These are phyloP conservation scores for Thielaviopsis populi DNA, from an alignment of 2,329 filamentous ascomycete genomes.

Conservation along the genomic window DNA sequence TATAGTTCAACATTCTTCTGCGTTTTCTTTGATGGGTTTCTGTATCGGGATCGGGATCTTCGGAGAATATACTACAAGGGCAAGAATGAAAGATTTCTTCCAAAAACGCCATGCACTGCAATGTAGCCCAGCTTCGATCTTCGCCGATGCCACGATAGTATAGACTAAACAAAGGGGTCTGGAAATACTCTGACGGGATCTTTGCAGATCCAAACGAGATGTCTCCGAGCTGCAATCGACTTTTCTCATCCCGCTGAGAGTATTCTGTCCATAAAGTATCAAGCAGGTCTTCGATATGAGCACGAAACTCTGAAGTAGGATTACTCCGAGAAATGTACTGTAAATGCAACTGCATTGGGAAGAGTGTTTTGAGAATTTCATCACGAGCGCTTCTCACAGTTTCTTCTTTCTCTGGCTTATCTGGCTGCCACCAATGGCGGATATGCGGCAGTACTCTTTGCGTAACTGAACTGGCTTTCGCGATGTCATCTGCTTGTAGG, in stretches of 20 bases:
- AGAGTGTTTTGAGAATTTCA: constrained; percentile 60
- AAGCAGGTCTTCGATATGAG: constrained; percentile 47
- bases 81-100: constrained; percentile 29
- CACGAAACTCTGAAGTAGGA: constrained; percentile 26
- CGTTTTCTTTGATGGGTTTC: constrained; percentile 39
- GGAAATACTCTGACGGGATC: constrained; percentile 31
- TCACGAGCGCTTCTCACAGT: constrained; percentile 52
- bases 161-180: constrained; percentile 37
- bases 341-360: constrained; percentile 48
- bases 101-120: constrained; percentile 43
- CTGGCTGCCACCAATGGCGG: constrained; percentile 62
- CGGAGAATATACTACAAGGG: not conserved
- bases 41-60: constrained; percentile 18
- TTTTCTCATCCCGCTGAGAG: constrained; percentile 50
- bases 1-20: constrained; percentile 30
- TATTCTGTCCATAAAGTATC: constrained; percentile 70
- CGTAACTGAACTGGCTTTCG: constrained; percentile 45
- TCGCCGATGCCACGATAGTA: constrained; percentile 37
- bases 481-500: constrained; percentile 52
- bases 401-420: constrained; percentile 44
- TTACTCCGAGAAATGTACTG: constrained; percentile 37
- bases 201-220: constrained; percentile 41
- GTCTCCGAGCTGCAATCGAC: constrained; percentile 65
- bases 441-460: constrained; percentile 54
- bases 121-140: constrained; percentile 45